phyloP scores from a whole-genome alignment of 768 basidiomycete genomes.

The Boletus sensibilis region DNA sequence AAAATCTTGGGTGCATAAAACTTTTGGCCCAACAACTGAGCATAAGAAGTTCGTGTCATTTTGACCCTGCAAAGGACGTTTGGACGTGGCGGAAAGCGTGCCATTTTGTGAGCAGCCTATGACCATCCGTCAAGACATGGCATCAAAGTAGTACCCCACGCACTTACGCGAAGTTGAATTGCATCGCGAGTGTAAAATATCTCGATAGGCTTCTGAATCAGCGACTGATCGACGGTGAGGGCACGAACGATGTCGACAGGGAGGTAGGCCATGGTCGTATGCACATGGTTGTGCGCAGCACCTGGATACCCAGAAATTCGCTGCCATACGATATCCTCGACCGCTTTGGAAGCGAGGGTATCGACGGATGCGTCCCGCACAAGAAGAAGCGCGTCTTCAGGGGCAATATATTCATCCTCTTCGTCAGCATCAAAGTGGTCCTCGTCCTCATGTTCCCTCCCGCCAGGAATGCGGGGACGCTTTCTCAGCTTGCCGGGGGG shows the following conservation, averaged over 20 bases:
- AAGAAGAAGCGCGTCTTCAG: slow-evolving; percentile 61
- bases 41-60: slow-evolving; percentile 91
- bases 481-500: slow-evolving; percentile 53
- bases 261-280: slow-evolving; percentile 74
- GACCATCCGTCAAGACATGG: slow-evolving; percentile 3
- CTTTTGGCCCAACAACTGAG: slow-evolving; percentile 87
- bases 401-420: slow-evolving; percentile 51
- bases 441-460: slow-evolving; percentile 52
- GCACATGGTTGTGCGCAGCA: slow-evolving; percentile 63
- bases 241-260: slow-evolving; percentile 79
- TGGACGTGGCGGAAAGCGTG: slow-evolving; percentile 79
- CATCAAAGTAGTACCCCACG: not conserved
- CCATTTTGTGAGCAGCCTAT: slow-evolving; percentile 88
- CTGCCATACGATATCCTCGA: slow-evolving; percentile 69
- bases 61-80: slow-evolving; percentile 59
- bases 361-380: slow-evolving; percentile 52
- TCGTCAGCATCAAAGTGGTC: slow-evolving; percentile 39
- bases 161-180: slow-evolving; percentile 76
- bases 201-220: slow-evolving; percentile 86
- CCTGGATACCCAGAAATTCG: slow-evolving; percentile 78
- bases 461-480: slow-evolving; percentile 45
- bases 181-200: slow-evolving; percentile 96
- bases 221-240: slow-evolving; percentile 55
- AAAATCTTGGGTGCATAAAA: slow-evolving; percentile 92
- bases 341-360: slow-evolving; percentile 57